These are phyloP conservation scores for Didymellaceae sp. DNA, from an alignment of 2,329 filamentous ascomycete species.

Conservation along the genomic window DNA sequence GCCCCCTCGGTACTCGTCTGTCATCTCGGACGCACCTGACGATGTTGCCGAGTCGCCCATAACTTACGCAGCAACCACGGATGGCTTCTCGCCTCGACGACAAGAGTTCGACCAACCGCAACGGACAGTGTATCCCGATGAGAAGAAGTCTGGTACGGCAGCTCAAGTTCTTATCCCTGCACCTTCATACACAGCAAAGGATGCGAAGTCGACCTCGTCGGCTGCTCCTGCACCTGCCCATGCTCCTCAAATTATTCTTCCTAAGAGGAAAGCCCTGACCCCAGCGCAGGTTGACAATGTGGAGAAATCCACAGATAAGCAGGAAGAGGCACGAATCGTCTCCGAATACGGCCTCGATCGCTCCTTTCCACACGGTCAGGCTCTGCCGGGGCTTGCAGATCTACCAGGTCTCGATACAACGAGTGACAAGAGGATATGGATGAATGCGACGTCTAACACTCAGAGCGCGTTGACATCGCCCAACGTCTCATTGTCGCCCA, in stretches of 20 bases:
- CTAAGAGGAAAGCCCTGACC: slow-evolving; percentile 55
- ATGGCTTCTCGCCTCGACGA: slow-evolving; percentile 48
- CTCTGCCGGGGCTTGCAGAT: slow-evolving; percentile 26
- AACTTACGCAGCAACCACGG: slow-evolving; percentile 48
- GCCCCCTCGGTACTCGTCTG: slow-evolving; percentile 54
- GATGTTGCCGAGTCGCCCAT: slow-evolving; percentile 49
- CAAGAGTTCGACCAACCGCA: slow-evolving; percentile 21
- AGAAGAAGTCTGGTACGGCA: slow-evolving; percentile 50
- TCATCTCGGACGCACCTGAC: slow-evolving; percentile 48
- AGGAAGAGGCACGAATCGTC: slow-evolving; percentile 21
- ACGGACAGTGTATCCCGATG: slow-evolving; percentile 34
- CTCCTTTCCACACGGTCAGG: slow-evolving; percentile 24
- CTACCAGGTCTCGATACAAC: slow-evolving; percentile 14
- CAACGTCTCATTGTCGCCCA: slow-evolving; percentile 24
- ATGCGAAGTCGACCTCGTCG: slow-evolving; percentile 24
- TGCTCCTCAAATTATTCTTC: slow-evolving; percentile 48
- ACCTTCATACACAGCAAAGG: slow-evolving; percentile 20
- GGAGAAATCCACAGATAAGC: slow-evolving; percentile 33
- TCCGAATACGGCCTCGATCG: slow-evolving; percentile 10
- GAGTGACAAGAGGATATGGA: slow-evolving; percentile 5
- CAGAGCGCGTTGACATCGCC: slow-evolving; percentile 26
- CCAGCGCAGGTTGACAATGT: slow-evolving; percentile 51
- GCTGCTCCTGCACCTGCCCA: slow-evolving; percentile 37
- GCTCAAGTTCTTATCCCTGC: slow-evolving; percentile 32
- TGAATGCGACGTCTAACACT: slow-evolving; percentile 9